phyloP scores from a whole-genome alignment of 2,329 filamentous ascomycete genomes.

The Dryadomyces quercivorus region DNA sequence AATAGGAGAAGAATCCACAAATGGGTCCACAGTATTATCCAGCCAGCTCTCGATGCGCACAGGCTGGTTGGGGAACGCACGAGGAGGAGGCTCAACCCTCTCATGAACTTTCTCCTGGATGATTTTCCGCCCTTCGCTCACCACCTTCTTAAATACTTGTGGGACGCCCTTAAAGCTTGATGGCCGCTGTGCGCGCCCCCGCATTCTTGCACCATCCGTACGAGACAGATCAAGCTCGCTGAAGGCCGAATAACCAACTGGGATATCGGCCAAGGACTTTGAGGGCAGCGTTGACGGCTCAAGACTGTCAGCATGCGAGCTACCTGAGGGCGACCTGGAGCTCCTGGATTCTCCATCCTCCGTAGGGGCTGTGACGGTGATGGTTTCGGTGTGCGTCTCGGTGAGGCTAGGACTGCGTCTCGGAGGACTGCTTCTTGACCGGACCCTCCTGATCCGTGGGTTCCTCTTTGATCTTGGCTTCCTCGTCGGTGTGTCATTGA shows the following conservation, averaged over 20 bases:
- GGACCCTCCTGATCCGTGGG: background rate
- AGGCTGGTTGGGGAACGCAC: conserved; percentile 41
- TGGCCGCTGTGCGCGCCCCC: conserved; percentile 37
- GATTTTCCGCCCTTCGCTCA: conserved; percentile 53
- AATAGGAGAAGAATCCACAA: conserved; percentile 31
- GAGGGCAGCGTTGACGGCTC: conserved; percentile 29
- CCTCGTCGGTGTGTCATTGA: conserved; percentile 14
- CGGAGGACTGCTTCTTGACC: conserved; percentile 7
- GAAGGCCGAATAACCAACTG: conserved; percentile 54
- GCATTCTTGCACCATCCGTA: conserved; percentile 30
- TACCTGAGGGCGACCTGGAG: conserved; percentile 8
- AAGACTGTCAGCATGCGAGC: conserved; percentile 24
- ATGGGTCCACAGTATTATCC: conserved; percentile 49
- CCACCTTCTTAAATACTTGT: conserved; percentile 52
- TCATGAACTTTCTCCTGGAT: conserved; percentile 50
- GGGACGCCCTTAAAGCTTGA: conserved; percentile 48
- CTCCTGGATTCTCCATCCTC: conserved; percentile 1
- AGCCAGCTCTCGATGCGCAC: conserved; percentile 56
- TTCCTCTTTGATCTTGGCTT: conserved; percentile 8
- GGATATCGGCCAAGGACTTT: conserved; percentile 48
- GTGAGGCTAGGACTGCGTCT: conserved; percentile 18
- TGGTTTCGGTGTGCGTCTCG: conserved; percentile 16
- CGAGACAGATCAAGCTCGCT: conserved; percentile 48
- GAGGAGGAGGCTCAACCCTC: conserved; percentile 41
- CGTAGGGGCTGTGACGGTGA: conserved; percentile 9